Percentiles rank a stretch among this genome's conserved stretches.
These are phyloP conservation scores for Candida awuae DNA, from an alignment of 805 yeast genomes.

Conservation along the genomic window DNA sequence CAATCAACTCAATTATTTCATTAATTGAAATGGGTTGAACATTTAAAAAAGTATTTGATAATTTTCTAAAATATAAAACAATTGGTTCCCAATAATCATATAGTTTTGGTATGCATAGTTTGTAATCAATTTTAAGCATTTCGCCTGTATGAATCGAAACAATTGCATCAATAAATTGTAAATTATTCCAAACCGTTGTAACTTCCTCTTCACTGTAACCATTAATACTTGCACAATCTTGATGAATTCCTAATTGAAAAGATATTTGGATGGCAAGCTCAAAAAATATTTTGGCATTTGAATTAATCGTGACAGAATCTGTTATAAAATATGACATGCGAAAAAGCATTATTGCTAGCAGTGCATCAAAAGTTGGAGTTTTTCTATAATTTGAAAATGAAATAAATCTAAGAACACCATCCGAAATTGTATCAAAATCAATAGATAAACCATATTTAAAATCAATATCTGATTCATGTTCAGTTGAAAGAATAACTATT, in stretches of 20 bases:
- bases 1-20: constrained; percentile 7
- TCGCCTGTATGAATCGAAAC: constrained; percentile 15
- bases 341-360: constrained; percentile 13
- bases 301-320: constrained; percentile 16
- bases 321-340: constrained; percentile 6
- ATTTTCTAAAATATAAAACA: constrained; percentile 4
- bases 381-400: constrained; percentile 3
- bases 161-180: constrained; percentile 17
- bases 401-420: constrained; percentile 1
- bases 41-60: neutral
- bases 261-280: constrained; percentile 12
- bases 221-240: constrained; percentile 8
- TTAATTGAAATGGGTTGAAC: constrained; percentile 10
- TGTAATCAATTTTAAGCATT: constrained; percentile 19
- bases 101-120: constrained; percentile 9
- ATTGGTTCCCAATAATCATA: constrained; percentile 9
- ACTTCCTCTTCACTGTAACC: constrained; percentile 4
- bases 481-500: constrained; percentile 8
- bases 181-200: constrained; percentile 12
- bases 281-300: constrained; percentile 12
- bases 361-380: constrained; percentile 14
- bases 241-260: constrained; percentile 19
- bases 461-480: neutral
- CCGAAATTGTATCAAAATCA: too few species aligned
- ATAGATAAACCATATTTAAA: constrained; percentile 4